Base-by-base conservation (phyloP, 2,329 filamentous ascomycete species). In the Arthrobotrys iridis region DNA sequence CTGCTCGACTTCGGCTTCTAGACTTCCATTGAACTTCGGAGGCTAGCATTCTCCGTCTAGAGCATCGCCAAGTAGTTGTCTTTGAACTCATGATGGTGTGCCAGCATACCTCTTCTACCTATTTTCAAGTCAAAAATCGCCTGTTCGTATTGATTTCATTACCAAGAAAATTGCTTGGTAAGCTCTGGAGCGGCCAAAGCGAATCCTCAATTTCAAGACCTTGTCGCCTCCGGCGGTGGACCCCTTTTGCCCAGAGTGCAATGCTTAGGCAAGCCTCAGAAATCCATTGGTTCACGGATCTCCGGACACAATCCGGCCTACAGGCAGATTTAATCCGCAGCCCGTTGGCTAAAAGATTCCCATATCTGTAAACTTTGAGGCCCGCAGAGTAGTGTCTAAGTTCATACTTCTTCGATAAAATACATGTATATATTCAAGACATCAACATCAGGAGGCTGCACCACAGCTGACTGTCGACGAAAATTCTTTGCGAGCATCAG, bases 221-320 rank as follows among this genome's bases (percentile, higher is more conserved):
- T 37, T 4, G 50, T 24, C 28, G 26, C 33, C n/a, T 20, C 28
- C 6, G 13, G 11, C 22, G 30, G 50, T n/a, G 8, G n/a, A 55
- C 50, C 50, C 50, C 50, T 55, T 55, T 55, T 55, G 50, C 50
- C 7, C 8, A 37, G 11, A 55, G 4, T 22, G n/a, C 5, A 55
- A 15, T 55, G 50, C 15, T 55, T 24, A 55, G 35, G 50, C 46
- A 15, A 52, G 46, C 46, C 8, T 33, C n/a, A 18, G 26, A 10
- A 6, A 35, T 24, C 50, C 50, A 35, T 55, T n/a, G n/a, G 50
- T 55, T 55, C 28, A 55, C 50, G 50, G 50, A 55, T 20, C 6
- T 15, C 50, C 30, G 50, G 50, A 35, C 50, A 37, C 37, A 20
- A 7, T 20, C 6, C 30, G 15, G 50, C 37, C 30, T 22, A 30